A percentile compares a stretch with the other conserved stretches of the same genome.
These are phyloP conservation scores for Arabidopsis lyrata DNA, from an alignment of 441 rosid genomes.

Conservation along the genomic window DNA sequence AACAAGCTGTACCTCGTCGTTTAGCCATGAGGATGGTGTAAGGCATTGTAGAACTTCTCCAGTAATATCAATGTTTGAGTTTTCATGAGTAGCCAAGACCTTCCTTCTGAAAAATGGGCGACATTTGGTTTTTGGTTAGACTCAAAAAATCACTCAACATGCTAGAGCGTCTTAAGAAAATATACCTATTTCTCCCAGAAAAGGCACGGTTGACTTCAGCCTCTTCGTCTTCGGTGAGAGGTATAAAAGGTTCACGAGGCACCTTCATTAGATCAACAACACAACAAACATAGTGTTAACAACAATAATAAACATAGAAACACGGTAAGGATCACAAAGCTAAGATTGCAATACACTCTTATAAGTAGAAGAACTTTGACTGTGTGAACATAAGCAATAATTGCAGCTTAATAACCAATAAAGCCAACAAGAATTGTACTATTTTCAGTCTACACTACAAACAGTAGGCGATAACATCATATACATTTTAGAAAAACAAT, in stretches of 20 bases:
- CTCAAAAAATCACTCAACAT: constrained; percentile 1
- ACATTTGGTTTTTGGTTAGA: not conserved
- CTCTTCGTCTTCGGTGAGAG: constrained; percentile 73
- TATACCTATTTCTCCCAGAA: constrained; percentile 60
- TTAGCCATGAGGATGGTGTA: constrained; percentile 68
- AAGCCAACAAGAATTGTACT: constrained; percentile 6
- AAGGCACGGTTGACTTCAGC: constrained; percentile 62
- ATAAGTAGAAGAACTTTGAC: constrained; percentile 10
- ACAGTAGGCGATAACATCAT: not conserved
- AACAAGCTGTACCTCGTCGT: constrained; percentile 66
- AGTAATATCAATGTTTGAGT: constrained; percentile 72
- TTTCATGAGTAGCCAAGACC: constrained; percentile 60
- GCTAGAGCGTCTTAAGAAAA: not conserved
- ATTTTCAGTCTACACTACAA: not conserved
- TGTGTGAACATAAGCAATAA: not conserved
- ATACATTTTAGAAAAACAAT: constrained; percentile 18
- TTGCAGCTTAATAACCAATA: constrained; percentile 12
- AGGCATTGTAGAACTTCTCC: constrained; percentile 81
- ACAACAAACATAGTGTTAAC: constrained; percentile 22
- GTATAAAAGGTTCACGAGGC: constrained; percentile 67
- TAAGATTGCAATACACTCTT: constrained; percentile 1
- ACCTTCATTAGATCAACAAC: constrained; percentile 48
- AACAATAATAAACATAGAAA: not conserved
- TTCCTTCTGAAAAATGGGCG: constrained; percentile 50
- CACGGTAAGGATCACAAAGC: not conserved